Base-by-base conservation (phyloP, 345 rosid species). In the Sisymbrium altissimum region DNA sequence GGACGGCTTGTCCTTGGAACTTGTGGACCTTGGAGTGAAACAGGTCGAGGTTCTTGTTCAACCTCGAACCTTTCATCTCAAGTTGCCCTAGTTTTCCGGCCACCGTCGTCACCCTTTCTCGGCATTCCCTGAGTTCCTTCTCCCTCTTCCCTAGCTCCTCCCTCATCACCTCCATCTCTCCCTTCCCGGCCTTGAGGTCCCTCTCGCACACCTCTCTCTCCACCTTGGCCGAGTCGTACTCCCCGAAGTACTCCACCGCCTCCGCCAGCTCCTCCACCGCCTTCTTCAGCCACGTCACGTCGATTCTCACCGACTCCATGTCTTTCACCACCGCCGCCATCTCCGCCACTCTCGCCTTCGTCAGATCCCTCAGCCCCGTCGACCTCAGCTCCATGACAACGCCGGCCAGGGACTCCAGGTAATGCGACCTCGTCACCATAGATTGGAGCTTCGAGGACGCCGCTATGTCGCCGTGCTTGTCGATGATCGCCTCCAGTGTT, bases 391-490 rank as follows among this genome's bases (percentile, higher is more conserved):
- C 93, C 79, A 79, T 86, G 50, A 87, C 88, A 25, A 87, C 86
- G 6, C 74, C 71, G 68, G 96, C 88, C 25, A 89, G 73, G 23
- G 90, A 84, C 64, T 91, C 96, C 9, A 91, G 77, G 80, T 85
- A 85, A 67, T 84, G 86, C 12, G 91, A 78, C 12, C 88, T 82
- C 78, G 90, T 79, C 7, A 86, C 76, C 7, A 72, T 50, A 0
- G 97, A 85, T 71, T 84, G 88, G 63, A 91, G 72, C 61, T 68
- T 74, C 15, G 89, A 89, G 33, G 83, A 75, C 44, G 86, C 87
- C 0, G 86, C 96, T 30, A 91, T 86, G 53, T 91, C 97, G 11
- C 97, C 97, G 40, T 91, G 78, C 61, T 82, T 91, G 53, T 79
- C 76, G 3, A 91, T 30, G 74, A 91, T 85, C 11, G 77, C 77